Percentiles rank a stretch among this genome's conserved stretches.
phyloP scores from a whole-genome alignment of 495 filamentous ascomycete genomes.

The Hypoxylon intermedium region DNA sequence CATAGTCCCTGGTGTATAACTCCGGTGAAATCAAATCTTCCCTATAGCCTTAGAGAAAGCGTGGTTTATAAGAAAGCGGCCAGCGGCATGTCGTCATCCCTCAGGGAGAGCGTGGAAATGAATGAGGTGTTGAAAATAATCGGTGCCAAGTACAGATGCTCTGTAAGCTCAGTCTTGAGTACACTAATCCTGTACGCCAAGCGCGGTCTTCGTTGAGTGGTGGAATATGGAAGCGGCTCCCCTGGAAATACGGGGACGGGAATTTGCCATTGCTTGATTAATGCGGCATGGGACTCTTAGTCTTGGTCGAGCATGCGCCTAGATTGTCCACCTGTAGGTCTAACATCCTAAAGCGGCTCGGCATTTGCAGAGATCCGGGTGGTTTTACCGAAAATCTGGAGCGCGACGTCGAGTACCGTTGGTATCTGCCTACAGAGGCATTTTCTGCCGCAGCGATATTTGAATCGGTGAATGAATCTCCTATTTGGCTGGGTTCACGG shows the following conservation, averaged over 20 bases:
- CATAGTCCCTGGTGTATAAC: slow-evolving; percentile 3
- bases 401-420: not conserved
- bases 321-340: slow-evolving; percentile 10
- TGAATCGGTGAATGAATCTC: not conserved
- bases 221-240: slow-evolving; percentile 1
- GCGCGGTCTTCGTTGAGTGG: slow-evolving; percentile 4
- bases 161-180: slow-evolving; percentile 18
- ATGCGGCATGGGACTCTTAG: not conserved
- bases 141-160: slow-evolving; percentile 29
- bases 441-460: not conserved
- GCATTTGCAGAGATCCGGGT: slow-evolving; percentile 7
- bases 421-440: not conserved
- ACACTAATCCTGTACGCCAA: slow-evolving; percentile 24
- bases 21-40: slow-evolving; percentile 15
- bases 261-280: not conserved
- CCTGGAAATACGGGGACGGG: slow-evolving; percentile 7
- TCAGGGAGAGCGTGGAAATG: slow-evolving; percentile 13
- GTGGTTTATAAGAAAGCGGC: slow-evolving; percentile 23
- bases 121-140: slow-evolving; percentile 14
- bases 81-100: slow-evolving; percentile 20
- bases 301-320: not conserved
- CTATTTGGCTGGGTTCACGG: not conserved
- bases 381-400: not conserved
- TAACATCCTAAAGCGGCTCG: slow-evolving; percentile 8
- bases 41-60: slow-evolving; percentile 14